Evolutionary conservation across 23 red algal genomes (phyloP), one percentile per base, ranked within the genome.

Genomic region (Gracilaria domingensis): DNA sequence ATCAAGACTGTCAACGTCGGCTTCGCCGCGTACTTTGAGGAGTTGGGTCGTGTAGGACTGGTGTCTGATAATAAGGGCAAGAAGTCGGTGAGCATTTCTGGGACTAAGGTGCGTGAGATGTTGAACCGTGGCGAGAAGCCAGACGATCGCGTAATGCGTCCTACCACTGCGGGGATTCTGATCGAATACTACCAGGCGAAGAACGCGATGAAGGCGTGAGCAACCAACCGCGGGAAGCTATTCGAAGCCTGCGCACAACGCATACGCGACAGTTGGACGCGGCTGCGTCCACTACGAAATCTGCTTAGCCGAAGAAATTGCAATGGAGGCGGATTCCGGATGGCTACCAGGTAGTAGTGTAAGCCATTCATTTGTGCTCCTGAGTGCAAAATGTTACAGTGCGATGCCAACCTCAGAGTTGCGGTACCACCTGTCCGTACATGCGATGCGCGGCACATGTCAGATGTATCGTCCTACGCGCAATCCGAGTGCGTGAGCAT

Each of bases 1-100:
- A 98, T 98, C 81, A 89, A 98, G 66, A 93, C 96, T 18, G 82
- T 98, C 26, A 94, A 94, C 36, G 96, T 98, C 28, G 96, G 96
- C n/a, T 98, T 94, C 34, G 96, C 96, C 6, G 96, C 96, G 0
- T 98, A 98, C 83, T 98, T 98, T 84, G 96, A 94, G 83, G 96
- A 98, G 86, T 64, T 98, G 40, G 81, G 83, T 37, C 91, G 82
- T 23, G 96, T 98, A 24, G 91, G 87, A 23, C 92, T 98, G 1
- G 92, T 95, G 24, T 40, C 88, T 57, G 91, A 94, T 29, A 94
- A 98, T 58, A 91, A 92, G 87, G 96, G 75, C 75, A 98, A 95
- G 96, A 91, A 88, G 28, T 80, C 79, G 11, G 96, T 98, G 20
- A 95, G 80, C 47, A 98, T 98, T 47, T 92, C 86, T 24, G 96